Conservation (phyloP, 768 basidiomycete genomes). For the Boletus tylopilopsis region DNA sequence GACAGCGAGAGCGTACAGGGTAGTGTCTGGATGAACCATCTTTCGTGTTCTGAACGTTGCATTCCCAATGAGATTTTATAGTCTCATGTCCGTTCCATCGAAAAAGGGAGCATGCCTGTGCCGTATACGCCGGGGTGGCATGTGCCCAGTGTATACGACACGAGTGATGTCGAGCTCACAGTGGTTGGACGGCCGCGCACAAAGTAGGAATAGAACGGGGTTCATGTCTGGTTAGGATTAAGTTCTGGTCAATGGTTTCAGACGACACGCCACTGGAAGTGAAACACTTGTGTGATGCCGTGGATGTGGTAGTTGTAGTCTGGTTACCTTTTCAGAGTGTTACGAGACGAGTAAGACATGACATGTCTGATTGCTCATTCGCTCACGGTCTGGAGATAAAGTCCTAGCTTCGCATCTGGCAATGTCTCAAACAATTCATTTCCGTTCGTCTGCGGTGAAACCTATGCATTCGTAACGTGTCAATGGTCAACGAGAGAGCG, state of each 20-base stretch:
- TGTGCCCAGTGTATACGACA: no score
- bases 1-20: background rate
- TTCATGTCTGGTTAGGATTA: background rate
- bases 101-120: no score
- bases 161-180: background rate
- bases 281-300: slow-evolving; percentile 1
- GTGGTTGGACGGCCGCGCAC: background rate
- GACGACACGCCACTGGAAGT: background rate
- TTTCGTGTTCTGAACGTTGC: background rate
- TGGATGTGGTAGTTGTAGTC: no score
- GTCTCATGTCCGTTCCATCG: background rate
- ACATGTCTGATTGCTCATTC: no score
- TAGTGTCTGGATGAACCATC: slow-evolving; percentile 3
- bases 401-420: no score
- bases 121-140: no score
- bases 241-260: slow-evolving; percentile 4
- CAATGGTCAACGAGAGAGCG: background rate
- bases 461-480: no score
- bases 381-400: no score
- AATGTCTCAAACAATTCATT: no score
- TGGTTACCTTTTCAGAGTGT: no score
- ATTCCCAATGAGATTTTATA: slow-evolving; percentile 6
- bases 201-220: background rate
- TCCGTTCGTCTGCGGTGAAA: no score
- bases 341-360: no score